Evolutionary conservation across 768 basidiomycete species (phyloP).

Genomic region (Ephemerocybe angulata): DNA sequence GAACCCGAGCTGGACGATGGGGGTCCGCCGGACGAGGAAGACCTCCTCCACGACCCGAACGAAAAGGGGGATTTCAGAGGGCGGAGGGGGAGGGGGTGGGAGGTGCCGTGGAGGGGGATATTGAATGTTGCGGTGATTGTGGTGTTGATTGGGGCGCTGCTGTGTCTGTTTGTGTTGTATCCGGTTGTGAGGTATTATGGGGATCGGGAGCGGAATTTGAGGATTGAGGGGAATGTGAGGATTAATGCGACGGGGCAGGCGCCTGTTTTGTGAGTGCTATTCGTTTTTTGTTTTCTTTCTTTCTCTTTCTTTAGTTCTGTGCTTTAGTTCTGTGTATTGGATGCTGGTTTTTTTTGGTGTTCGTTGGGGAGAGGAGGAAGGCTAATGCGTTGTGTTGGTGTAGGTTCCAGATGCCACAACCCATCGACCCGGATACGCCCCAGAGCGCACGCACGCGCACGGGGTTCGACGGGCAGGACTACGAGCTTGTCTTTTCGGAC

Average conservation of each 20-base stretch:
- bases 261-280: too few relatives aligned
- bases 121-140: slow-evolving; percentile 69
- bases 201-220: slow-evolving; percentile 31
- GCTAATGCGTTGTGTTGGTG: too few relatives aligned
- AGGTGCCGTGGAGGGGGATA: slow-evolving; percentile 46
- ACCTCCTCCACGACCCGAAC: slow-evolving; percentile 65
- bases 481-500: slow-evolving; percentile 71
- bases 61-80: slow-evolving; percentile 24
- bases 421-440: slow-evolving; percentile 75
- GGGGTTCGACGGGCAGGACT: slow-evolving; percentile 69
- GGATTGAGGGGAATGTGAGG: slow-evolving; percentile 59
- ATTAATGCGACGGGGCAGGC: slow-evolving; percentile 71
- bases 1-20: slow-evolving; percentile 58
- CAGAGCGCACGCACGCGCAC: slow-evolving; percentile 49
- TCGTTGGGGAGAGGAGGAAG: too few relatives aligned
- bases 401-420: slow-evolving; percentile 50
- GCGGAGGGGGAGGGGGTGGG: slow-evolving; percentile 20
- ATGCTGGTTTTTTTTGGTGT: too few relatives aligned
- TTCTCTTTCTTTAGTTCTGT: too few relatives aligned
- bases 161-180: slow-evolving; percentile 78
- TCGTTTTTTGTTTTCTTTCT: too few relatives aligned
- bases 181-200: slow-evolving; percentile 60
- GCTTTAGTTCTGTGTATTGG: too few relatives aligned
- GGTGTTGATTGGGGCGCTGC: slow-evolving; percentile 54
- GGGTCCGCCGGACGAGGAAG: slow-evolving; percentile 67